phyloP scores from a whole-genome alignment of 306 rosid genomes.

The Casuarina equisetifolia region DNA sequence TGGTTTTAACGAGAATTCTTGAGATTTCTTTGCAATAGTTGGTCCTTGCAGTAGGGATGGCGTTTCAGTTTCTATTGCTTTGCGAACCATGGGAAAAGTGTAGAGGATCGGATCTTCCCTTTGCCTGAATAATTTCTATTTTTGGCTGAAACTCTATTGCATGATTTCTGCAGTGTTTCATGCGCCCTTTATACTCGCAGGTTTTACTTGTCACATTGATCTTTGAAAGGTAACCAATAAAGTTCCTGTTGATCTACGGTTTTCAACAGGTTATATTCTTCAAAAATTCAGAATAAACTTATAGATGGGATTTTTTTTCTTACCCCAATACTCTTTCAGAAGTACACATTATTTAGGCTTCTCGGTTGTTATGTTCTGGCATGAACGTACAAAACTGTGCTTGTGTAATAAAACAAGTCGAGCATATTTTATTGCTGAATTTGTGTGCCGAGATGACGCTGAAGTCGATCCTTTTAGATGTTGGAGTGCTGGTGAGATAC shows the following conservation, averaged over 20 bases:
- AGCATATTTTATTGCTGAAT: not conserved
- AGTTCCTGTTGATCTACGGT: not conserved
- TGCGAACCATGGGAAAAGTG: slow-evolving; percentile 24
- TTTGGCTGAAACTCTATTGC: slow-evolving; percentile 25
- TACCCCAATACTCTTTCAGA: not conserved
- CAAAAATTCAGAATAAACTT: not conserved
- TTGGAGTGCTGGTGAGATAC: not conserved
- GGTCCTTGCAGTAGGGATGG: slow-evolving; percentile 26
- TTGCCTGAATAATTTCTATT: slow-evolving; percentile 25
- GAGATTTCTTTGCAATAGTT: slow-evolving; percentile 5
- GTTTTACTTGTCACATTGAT: not conserved
- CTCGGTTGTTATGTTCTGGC: not conserved
- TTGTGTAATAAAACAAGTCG: not conserved
- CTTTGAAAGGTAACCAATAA: not conserved
- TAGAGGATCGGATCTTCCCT: slow-evolving; percentile 19
- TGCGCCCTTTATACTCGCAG: not conserved
- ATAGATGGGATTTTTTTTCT: not conserved
- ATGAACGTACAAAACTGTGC: not conserved
- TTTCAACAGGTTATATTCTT: not conserved
- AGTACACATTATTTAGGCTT: not conserved
- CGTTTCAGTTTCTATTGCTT: slow-evolving; percentile 32
- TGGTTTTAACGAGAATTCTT: slow-evolving; percentile 10
- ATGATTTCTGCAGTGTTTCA: not conserved
- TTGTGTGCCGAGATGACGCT: not conserved
- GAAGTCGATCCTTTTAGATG: not conserved